These are phyloP conservation scores for Leptodontidium sp. DNA, from an alignment of 2,329 filamentous ascomycete species.

Conservation along the genomic window DNA sequence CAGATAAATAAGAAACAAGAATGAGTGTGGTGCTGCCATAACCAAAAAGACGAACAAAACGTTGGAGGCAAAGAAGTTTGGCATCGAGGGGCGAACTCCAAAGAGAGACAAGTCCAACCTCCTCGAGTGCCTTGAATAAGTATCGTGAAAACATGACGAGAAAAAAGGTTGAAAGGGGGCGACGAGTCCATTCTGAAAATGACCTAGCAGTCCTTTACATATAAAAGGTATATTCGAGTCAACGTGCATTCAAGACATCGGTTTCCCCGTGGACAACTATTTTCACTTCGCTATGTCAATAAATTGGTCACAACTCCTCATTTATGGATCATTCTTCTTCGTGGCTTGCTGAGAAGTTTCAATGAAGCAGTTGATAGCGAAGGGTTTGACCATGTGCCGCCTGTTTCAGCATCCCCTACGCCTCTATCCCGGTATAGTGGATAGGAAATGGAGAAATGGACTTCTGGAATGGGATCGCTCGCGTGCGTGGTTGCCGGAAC, in stretches of 20 bases:
- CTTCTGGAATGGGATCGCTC: not conserved
- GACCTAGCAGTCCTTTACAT: not conserved
- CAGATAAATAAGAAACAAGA: slow-evolving; percentile 62
- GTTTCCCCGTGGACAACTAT: not conserved
- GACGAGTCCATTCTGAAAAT: not conserved
- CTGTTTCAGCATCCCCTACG: not conserved
- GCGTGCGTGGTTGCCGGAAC: slow-evolving; percentile 12
- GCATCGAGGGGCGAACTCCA: slow-evolving; percentile 55
- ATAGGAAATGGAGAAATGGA: not conserved
- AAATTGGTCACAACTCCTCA: slow-evolving; percentile 9
- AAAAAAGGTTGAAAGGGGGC: not conserved
- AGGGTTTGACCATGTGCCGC: not conserved
- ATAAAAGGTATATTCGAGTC: not conserved
- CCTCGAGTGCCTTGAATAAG: slow-evolving; percentile 44
- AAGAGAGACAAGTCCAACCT: slow-evolving; percentile 56
- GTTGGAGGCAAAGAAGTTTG: slow-evolving; percentile 64
- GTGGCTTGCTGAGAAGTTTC: slow-evolving; percentile 16
- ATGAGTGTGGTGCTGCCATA: slow-evolving; percentile 67
- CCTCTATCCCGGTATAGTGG: not conserved
- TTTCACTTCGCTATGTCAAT: not conserved
- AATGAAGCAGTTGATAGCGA: not conserved
- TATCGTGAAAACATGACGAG: not conserved
- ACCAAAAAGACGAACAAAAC: slow-evolving; percentile 68
- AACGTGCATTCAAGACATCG: not conserved
- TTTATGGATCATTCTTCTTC: not conserved